Conservation (phyloP, 2,329 filamentous ascomycete species). For the Lecanosticta acicola region DNA sequence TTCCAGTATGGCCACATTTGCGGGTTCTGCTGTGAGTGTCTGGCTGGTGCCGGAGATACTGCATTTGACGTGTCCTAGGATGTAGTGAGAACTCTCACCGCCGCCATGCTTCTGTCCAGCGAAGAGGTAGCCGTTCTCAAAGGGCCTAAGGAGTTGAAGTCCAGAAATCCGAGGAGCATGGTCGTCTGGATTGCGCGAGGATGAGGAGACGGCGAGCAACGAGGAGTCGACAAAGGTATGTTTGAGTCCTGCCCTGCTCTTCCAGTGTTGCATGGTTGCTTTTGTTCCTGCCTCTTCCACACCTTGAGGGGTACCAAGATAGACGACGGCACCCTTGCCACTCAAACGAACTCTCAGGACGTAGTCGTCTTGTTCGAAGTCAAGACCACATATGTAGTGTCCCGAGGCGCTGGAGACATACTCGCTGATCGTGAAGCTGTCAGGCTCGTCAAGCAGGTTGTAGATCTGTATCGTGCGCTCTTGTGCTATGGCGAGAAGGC, state of each 20-base stretch:
- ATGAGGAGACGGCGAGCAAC: conserved; percentile 12
- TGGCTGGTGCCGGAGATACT: conserved; percentile 11
- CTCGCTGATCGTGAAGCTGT: conserved; percentile 30
- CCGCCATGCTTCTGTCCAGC: conserved; percentile 29
- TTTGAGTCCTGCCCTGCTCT: conserved; percentile 28
- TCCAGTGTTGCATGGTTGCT: conserved; percentile 30
- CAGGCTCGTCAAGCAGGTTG: conserved; percentile 26
- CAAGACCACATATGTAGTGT: conserved; percentile 33
- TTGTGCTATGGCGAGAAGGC: conserved; percentile 31
- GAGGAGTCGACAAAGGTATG: conserved; percentile 31
- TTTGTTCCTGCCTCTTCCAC: conserved; percentile 1
- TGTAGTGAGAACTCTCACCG: conserved; percentile 26
- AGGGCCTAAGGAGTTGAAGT: conserved; percentile 28
- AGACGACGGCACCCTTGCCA: conserved; percentile 32
- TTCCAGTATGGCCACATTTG: conserved; percentile 24
- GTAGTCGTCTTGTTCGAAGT: conserved; percentile 31
- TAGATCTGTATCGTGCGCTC: conserved; percentile 34
- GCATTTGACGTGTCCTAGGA: conserved; percentile 26
- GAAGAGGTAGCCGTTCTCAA: conserved; percentile 27
- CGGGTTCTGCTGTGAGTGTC: conserved; percentile 18
- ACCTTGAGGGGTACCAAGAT: conserved; percentile 29
- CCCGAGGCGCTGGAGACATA: conserved; percentile 30
- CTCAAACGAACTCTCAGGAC: conserved; percentile 30
- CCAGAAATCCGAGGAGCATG: conserved; percentile 22
- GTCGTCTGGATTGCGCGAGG: conserved; percentile 7